Evolutionary conservation across 768 basidiomycete species (phyloP).

Genomic region (Suillus clintonianus): DNA sequence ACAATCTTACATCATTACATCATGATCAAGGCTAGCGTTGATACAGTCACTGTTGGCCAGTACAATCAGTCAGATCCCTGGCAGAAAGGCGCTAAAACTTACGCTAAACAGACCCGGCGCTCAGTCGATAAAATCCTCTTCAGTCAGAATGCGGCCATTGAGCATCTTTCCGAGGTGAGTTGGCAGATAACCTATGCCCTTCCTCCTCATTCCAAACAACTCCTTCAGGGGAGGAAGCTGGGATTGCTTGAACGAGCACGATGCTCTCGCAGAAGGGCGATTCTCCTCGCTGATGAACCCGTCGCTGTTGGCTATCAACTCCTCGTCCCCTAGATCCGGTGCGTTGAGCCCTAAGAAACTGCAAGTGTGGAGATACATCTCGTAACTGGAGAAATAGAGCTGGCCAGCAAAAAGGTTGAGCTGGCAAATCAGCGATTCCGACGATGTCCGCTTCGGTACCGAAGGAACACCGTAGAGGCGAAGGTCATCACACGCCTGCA

Average conservation of each 20-base stretch:
- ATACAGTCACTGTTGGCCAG: not conserved
- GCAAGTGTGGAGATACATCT: slow-evolving; percentile 29
- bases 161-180: slow-evolving; percentile 46
- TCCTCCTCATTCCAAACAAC: slow-evolving; percentile 39
- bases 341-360: slow-evolving; percentile 27
- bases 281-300: slow-evolving; percentile 22
- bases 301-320: slow-evolving; percentile 10
- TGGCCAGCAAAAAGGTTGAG: slow-evolving; percentile 36
- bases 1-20: not conserved
- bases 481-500: slow-evolving; percentile 40
- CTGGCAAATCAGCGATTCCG: slow-evolving; percentile 12
- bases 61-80: not conserved
- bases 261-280: slow-evolving; percentile 9
- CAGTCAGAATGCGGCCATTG: slow-evolving; percentile 24
- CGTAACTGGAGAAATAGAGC: slow-evolving; percentile 29
- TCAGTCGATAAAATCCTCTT: slow-evolving; percentile 24
- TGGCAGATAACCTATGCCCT: slow-evolving; percentile 35
- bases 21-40: not conserved
- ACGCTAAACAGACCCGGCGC: not conserved
- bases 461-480: slow-evolving; percentile 12
- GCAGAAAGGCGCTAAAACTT: not conserved
- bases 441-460: not conserved
- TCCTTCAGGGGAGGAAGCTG: slow-evolving; percentile 29
- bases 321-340: slow-evolving; percentile 12
- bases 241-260: slow-evolving; percentile 5